Evolutionary conservation across 257 asterid species (phyloP).

Genomic region (Nicotiana noctiflora): DNA sequence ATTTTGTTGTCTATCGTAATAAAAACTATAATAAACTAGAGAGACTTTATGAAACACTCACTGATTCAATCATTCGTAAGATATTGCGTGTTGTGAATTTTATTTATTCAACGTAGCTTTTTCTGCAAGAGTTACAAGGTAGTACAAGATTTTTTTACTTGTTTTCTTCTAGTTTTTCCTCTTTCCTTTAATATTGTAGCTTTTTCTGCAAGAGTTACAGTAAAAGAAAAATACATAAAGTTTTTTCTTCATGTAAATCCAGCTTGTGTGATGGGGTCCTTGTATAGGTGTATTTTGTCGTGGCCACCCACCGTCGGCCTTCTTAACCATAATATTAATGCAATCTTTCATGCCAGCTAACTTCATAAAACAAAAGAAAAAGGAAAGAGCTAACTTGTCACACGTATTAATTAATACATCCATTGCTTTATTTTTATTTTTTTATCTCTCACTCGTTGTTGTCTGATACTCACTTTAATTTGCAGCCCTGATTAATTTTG

Average conservation of each 20-base stretch:
- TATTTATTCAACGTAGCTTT: not conserved
- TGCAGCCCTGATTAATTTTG: too few species aligned
- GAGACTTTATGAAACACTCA: not conserved
- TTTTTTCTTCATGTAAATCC: not conserved
- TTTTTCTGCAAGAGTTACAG: not conserved
- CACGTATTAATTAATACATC: not conserved
- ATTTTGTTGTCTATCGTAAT: too few species aligned
- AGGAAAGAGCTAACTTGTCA: not conserved
- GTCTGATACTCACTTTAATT: too few species aligned
- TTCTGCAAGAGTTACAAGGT: not conserved
- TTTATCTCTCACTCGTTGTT: too few species aligned
- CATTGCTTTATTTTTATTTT: too few species aligned
- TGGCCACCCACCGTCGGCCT: not conserved
- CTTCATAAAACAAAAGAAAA: not conserved
- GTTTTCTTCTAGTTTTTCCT: not conserved
- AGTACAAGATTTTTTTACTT: not conserved
- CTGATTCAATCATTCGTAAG: not conserved
- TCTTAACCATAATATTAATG: not conserved
- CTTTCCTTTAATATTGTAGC: not conserved
- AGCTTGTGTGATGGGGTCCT: slow-evolving; percentile 2
- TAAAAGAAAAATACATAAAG: not conserved
- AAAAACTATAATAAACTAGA: not conserved
- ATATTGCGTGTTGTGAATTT: not conserved
- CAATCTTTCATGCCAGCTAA: not conserved
- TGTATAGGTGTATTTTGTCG: not conserved